These are phyloP conservation scores for Barnettozyma vustinii DNA, from an alignment of 805 yeast species.

Conservation along the genomic window DNA sequence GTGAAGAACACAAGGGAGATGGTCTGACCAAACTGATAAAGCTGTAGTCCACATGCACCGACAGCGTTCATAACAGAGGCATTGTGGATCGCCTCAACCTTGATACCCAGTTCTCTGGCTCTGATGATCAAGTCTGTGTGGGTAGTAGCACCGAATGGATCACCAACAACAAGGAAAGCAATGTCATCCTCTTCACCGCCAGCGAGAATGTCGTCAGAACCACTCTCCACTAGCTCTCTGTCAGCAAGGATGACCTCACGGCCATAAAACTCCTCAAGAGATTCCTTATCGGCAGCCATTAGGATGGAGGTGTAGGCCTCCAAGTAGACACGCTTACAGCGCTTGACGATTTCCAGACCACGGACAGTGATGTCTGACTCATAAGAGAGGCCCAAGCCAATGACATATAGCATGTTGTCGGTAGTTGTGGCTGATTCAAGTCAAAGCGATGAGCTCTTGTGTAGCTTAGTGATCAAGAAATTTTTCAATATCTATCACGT, in stretches of 20 bases:
- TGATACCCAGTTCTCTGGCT: slow-evolving; percentile 79
- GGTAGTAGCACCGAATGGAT: slow-evolving; percentile 96
- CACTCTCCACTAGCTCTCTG: slow-evolving; percentile 88
- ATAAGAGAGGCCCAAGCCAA: slow-evolving; percentile 89
- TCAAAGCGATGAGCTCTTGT: background rate
- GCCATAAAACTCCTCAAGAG: slow-evolving; percentile 80
- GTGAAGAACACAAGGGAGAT: slow-evolving; percentile 96
- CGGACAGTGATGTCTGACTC: slow-evolving; percentile 90
- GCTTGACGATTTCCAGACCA: slow-evolving; percentile 79
- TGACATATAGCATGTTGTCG: slow-evolving; percentile 68
- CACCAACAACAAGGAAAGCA: slow-evolving; percentile 95
- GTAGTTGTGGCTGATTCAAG: background rate
- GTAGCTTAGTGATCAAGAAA: background rate
- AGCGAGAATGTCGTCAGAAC: slow-evolving; percentile 75
- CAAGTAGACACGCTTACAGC: slow-evolving; percentile 84
- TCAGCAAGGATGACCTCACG: slow-evolving; percentile 84
- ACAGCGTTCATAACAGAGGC: slow-evolving; percentile 98
- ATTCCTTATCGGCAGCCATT: slow-evolving; percentile 81
- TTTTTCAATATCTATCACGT: background rate
- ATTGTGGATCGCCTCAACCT: slow-evolving; percentile 81
- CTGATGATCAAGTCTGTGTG: slow-evolving; percentile 91
- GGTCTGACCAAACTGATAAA: slow-evolving; percentile 94
- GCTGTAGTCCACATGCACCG: slow-evolving; percentile 95
- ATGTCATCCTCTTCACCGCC: slow-evolving; percentile 77
- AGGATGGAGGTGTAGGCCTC: slow-evolving; percentile 94